Percentiles rank a stretch among this genome's conserved stretches.
Evolutionary conservation across 352 stramenopile species (phyloP).

Genomic region (Globisporangium paddicum): DNA sequence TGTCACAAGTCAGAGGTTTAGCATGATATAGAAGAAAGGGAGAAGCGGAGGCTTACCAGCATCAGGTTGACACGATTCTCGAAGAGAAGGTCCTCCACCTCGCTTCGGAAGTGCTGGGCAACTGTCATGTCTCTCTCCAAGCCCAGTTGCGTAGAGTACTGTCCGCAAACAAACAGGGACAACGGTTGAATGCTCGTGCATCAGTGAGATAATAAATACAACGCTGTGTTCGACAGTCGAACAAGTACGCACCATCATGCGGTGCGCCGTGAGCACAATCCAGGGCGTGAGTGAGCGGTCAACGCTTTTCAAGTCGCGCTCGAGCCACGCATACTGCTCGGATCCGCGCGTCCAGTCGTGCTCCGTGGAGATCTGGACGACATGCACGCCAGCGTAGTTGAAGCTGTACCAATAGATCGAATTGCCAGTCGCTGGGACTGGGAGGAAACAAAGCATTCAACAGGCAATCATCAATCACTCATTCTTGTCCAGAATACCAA

Average conservation of each 20-base stretch:
- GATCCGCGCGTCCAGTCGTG: conserved; percentile 87
- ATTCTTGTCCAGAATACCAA: background rate
- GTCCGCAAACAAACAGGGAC: background rate
- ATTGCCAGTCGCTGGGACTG: conserved; percentile 57
- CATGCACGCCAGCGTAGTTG: conserved; percentile 82
- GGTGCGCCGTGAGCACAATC: conserved; percentile 88
- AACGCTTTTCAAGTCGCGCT: conserved; percentile 67
- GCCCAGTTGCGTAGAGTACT: conserved; percentile 19
- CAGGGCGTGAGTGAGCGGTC: conserved; percentile 85
- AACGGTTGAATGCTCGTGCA: no score
- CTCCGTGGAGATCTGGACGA: conserved; percentile 89
- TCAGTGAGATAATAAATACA: background rate
- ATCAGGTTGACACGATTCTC: conserved; percentile 86
- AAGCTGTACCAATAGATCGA: conserved; percentile 90
- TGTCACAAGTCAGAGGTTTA: no score
- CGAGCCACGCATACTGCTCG: conserved; percentile 84
- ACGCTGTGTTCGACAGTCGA: background rate
- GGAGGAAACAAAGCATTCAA: background rate
- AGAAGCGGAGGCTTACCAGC: no score
- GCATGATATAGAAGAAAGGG: no score
- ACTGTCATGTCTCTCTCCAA: no score
- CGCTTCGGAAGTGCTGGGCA: conserved; percentile 65
- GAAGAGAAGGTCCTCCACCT: conserved; percentile 87
- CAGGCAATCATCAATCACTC: background rate
- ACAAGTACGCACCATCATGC: conserved; percentile 66